These are phyloP conservation scores for Xylaria digitata DNA, from an alignment of 2,329 filamentous ascomycete genomes.

Conservation along the genomic window DNA sequence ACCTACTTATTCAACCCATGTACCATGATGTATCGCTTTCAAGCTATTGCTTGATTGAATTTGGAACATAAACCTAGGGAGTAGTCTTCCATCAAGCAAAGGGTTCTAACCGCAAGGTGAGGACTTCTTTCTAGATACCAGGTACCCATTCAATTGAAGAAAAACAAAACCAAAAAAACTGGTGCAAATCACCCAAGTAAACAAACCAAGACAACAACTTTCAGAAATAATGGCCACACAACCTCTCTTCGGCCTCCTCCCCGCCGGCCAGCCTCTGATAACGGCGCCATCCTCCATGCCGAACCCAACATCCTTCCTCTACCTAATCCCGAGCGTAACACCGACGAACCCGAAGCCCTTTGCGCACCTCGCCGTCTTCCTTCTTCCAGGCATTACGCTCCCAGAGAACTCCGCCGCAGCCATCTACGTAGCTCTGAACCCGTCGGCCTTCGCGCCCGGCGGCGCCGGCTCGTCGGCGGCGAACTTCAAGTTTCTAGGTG, in stretches of 20 bases:
- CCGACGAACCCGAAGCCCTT: constrained; percentile 62
- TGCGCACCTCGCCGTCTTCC: constrained; percentile 87
- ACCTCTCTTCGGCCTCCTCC: constrained; percentile 68
- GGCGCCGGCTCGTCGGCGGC: constrained; percentile 55
- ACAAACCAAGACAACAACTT: not conserved
- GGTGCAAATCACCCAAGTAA: not conserved
- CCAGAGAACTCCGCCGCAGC: constrained; percentile 83
- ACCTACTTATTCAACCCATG: not conserved
- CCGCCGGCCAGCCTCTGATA: constrained; percentile 69
- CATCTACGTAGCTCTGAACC: constrained; percentile 79
- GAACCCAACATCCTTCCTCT: constrained; percentile 58
- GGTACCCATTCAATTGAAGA: not conserved
- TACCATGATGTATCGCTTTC: not conserved
- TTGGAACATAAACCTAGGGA: too few relatives aligned
- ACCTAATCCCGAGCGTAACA: constrained; percentile 61
- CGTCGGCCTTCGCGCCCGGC: constrained; percentile 50
- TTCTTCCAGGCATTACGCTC: constrained; percentile 80
- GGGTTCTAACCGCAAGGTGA: not conserved
- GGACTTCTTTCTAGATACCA: not conserved
- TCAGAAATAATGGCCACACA: constrained; percentile 49
- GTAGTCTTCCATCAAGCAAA: not conserved
- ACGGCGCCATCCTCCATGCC: constrained; percentile 64
- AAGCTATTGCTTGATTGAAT: not conserved
- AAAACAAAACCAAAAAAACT: too few relatives aligned
- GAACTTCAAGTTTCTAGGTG: constrained; percentile 87